Evolutionary conservation across 768 basidiomycete genomes (phyloP), one percentile per base, ranked within the genome.

Genomic region (Agrocybe pediades): DNA sequence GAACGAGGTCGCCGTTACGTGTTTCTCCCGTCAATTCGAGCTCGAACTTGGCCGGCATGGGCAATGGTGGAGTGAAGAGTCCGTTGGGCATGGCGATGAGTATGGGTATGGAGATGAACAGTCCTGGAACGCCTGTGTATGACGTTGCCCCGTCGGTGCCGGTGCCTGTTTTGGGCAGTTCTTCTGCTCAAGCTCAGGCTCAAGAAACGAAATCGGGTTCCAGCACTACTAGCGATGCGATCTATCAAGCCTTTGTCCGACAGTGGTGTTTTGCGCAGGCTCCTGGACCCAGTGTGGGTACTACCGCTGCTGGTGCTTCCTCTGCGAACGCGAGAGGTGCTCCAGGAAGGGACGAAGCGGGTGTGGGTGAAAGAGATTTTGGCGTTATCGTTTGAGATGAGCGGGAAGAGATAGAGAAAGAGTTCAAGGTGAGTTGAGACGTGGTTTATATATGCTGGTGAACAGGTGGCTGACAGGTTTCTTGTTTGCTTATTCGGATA

Each of bases 221-320:
- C 39, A 41, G 49, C 11, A 49, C 56, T 19, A 46, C 55, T 17
- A 62, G 61, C 41, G 75, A 73, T 17, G 66, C 68, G 9, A 56
- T 74, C 15, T 87, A 87, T 61, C 78, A 86, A 49, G 83, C 84
- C 20, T 82, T 87, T 54, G 79, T 87, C 46, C 61, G 72, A 50
- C 80, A 85, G 64, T 88, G 86, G 86, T 87, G 86, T 65, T 88
- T 88, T 66, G 84, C 84, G 7, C 76, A 79, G 58, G 51, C 43
- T 0, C 51, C 51, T n/a, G 51, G 51, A n/a, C 51, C 51, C 11
- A 45, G 30, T 26, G 51, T 50, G 16, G 48, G 48, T 6, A 24
- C 33, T 26, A 39, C 29, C n/a, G 33, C 5, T 36, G 49, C 2
- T 19, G 17, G n/a, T n/a, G n/a, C n/a, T n/a, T n/a, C n/a, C n/a